A percentile compares a stretch with the other conserved stretches of the same genome.
phyloP scores from a whole-genome alignment of 306 rosid genomes.

The Vicia villosa region DNA sequence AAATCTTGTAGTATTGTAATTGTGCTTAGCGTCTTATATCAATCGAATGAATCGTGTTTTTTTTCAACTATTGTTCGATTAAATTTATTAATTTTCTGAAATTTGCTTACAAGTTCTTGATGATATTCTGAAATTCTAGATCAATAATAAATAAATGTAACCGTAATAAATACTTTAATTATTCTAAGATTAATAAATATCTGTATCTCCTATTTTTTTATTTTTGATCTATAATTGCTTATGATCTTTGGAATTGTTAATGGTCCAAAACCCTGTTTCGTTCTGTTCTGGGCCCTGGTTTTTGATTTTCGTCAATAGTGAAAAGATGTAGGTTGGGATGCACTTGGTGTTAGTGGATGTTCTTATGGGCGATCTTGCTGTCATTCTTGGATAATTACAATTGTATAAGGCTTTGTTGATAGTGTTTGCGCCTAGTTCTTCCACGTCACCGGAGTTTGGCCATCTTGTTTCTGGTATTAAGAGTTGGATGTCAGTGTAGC shows the following conservation, averaged over 20 bases:
- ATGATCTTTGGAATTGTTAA: too few relatives aligned
- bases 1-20: not conserved
- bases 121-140: too few relatives aligned
- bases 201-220: too few relatives aligned
- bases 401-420: conserved; percentile 66
- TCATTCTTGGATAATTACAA: conserved; percentile 56
- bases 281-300: conserved; percentile 61
- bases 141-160: too few relatives aligned
- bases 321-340: conserved; percentile 70
- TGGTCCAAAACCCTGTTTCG: conserved; percentile 81
- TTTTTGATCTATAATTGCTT: too few relatives aligned
- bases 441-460: conserved; percentile 61
- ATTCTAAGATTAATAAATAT: too few relatives aligned
- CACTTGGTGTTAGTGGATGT: conserved; percentile 63
- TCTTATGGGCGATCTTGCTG: conserved; percentile 55
- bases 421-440: conserved; percentile 56
- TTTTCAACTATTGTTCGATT: not conserved
- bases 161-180: too few relatives aligned
- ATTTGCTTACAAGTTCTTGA: too few relatives aligned
- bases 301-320: conserved; percentile 72
- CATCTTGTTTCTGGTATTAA: conserved; percentile 74
- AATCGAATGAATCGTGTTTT: not conserved
- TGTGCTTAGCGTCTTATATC: not conserved
- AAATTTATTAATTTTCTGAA: too few relatives aligned
- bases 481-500: conserved; percentile 54